Conservation (phyloP, 176 grass and related monocot species). For the Leersia perrieri region DNA sequence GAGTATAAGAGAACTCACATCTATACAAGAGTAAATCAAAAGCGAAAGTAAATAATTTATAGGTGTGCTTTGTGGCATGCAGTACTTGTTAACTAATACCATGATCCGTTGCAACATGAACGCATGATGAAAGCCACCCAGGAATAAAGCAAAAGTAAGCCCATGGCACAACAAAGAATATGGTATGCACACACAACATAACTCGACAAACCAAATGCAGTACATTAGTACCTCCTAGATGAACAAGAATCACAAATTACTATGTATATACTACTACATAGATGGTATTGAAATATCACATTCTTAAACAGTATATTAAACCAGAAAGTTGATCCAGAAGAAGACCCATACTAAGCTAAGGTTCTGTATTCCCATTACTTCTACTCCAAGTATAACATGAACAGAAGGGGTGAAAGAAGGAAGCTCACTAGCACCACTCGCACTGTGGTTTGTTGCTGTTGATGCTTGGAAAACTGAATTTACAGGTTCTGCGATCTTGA, state of each 20-base stretch:
- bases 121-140: neutral
- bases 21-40: neutral
- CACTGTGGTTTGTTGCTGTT: neutral
- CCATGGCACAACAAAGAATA: slow-evolving; percentile 3
- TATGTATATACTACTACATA: neutral
- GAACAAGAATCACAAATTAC: neutral
- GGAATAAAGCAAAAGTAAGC: slow-evolving; percentile 13
- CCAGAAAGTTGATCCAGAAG: slow-evolving; percentile 6
- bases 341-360: neutral
- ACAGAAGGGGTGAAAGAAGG: slow-evolving; percentile 11
- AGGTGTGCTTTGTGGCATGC: neutral
- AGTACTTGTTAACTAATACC: neutral
- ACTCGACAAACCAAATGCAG: neutral
- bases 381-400: slow-evolving; percentile 9
- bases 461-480: neutral
- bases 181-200: neutral
- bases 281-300: slow-evolving; percentile 4
- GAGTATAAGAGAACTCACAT: neutral
- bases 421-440: slow-evolving; percentile 31
- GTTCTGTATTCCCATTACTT: neutral
- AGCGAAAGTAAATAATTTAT: slow-evolving; percentile 2
- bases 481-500: slow-evolving; percentile 8
- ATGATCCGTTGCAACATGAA: neutral
- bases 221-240: neutral
- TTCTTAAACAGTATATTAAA: slow-evolving; percentile 11